Evolutionary conservation across 768 basidiomycete species (phyloP).

Genomic region (Rossbeevera mucosa): DNA sequence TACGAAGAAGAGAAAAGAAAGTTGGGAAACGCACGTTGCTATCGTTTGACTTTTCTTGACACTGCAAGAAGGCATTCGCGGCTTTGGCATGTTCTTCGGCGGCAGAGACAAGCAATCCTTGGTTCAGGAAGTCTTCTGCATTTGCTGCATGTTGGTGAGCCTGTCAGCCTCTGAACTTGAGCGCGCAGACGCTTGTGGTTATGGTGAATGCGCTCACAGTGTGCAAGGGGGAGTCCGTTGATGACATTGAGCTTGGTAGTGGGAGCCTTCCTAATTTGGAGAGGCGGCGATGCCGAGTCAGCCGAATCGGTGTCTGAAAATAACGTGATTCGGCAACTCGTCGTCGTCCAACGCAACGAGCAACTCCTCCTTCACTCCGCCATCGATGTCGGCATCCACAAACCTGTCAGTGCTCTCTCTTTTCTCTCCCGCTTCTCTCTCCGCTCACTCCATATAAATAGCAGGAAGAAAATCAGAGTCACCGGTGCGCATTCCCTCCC

Average conservation of each 20-base stretch:
- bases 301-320: slow-evolving; percentile 32
- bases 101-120: slow-evolving; percentile 68
- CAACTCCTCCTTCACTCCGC: slow-evolving; percentile 9
- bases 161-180: slow-evolving; percentile 35
- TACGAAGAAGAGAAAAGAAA: not conserved
- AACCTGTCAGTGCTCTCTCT: slow-evolving; percentile 23
- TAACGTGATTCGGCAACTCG: slow-evolving; percentile 4
- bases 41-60: slow-evolving; percentile 68
- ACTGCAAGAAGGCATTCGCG: slow-evolving; percentile 68
- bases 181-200: not conserved
- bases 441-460: slow-evolving; percentile 18
- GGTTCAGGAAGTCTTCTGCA: slow-evolving; percentile 64
- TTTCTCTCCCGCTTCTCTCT: not conserved
- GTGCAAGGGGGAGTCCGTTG: slow-evolving; percentile 48
- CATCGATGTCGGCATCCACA: slow-evolving; percentile 29
- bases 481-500: slow-evolving; percentile 48
- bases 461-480: slow-evolving; percentile 73
- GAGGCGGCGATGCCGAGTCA: slow-evolving; percentile 17
- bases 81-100: slow-evolving; percentile 72
- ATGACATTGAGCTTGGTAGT: slow-evolving; percentile 21
- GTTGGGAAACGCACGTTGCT: slow-evolving; percentile 50
- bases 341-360: slow-evolving; percentile 8
- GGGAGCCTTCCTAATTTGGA: slow-evolving; percentile 3
- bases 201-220: slow-evolving; percentile 35
- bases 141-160: slow-evolving; percentile 80